These are phyloP conservation scores for Macrophomina pseudophaseolina DNA, from an alignment of 2,329 filamentous ascomycete genomes.

Conservation along the genomic window DNA sequence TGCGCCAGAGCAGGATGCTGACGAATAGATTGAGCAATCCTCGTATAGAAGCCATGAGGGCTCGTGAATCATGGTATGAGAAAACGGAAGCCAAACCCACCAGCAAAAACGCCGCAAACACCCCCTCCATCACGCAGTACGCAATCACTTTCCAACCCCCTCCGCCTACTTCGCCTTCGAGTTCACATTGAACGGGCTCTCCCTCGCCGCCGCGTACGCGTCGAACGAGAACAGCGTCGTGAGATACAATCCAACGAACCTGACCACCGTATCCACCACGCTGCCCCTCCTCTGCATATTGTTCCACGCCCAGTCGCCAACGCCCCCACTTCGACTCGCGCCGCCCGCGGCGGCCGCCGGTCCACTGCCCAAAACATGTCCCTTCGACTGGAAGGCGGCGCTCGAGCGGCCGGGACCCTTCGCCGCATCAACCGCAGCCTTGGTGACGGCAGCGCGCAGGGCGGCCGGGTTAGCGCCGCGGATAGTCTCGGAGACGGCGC, in stretches of 20 bases:
- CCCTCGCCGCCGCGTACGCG: conserved; percentile 49
- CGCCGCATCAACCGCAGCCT: conserved; percentile 48
- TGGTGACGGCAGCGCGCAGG: conserved; percentile 53
- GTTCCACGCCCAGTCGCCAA: conserved; percentile 36
- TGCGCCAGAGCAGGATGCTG: neutral
- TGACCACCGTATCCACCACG: conserved; percentile 46
- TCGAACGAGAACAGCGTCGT: conserved; percentile 53
- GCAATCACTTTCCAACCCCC: no score
- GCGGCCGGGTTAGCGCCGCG: conserved; percentile 56
- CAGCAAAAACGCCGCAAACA: neutral
- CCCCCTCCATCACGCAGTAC: neutral
- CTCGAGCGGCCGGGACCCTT: conserved; percentile 43
- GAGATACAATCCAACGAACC: conserved; percentile 54
- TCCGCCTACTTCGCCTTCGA: conserved; percentile 25
- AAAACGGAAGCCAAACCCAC: neutral
- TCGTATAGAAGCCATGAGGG: neutral
- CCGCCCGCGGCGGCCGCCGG: neutral
- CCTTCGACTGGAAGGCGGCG: conserved; percentile 48
- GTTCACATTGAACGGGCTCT: conserved; percentile 51
- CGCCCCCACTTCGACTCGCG: conserved; percentile 28
- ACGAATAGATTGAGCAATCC: neutral
- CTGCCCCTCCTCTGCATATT: conserved; percentile 40
- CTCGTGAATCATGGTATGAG: neutral
- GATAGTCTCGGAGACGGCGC: conserved; percentile 52
- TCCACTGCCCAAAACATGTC: conserved; percentile 47